Evolutionary conservation across 2,329 filamentous ascomycete genomes (phyloP).

Genomic region (Diaporthe eres): DNA sequence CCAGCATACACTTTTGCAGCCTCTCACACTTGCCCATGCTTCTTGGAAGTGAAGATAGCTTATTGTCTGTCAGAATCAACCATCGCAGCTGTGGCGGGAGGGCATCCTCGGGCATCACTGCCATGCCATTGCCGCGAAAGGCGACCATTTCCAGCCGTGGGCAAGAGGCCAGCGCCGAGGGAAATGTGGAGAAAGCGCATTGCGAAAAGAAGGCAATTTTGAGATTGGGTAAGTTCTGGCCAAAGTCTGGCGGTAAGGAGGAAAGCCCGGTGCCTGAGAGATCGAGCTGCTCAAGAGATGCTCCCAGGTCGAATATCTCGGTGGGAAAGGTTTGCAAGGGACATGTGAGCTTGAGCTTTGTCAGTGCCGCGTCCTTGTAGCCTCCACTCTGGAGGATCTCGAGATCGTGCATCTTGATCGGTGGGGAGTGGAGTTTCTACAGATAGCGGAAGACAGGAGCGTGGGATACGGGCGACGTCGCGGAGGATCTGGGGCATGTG

Average conservation of each 20-base stretch:
- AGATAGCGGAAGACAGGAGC: neutral
- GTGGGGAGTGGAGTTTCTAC: neutral
- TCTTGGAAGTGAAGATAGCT: constrained; percentile 54
- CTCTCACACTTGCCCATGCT: constrained; percentile 59
- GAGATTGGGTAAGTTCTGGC: constrained; percentile 56
- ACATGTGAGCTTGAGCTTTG: constrained; percentile 54
- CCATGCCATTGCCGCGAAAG: constrained; percentile 63
- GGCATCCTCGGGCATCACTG: constrained; percentile 55
- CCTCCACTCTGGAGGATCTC: constrained; percentile 50
- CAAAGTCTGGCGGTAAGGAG: constrained; percentile 56
- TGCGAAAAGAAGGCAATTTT: constrained; percentile 62
- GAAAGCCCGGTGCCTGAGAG: constrained; percentile 62
- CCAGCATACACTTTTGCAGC: constrained; percentile 65
- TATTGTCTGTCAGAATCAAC: constrained; percentile 64
- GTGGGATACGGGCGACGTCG: neutral
- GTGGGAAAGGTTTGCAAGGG: constrained; percentile 54
- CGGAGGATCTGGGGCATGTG: neutral
- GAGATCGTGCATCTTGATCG: constrained; percentile 50
- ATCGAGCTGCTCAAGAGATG: constrained; percentile 61
- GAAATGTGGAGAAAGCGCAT: constrained; percentile 60
- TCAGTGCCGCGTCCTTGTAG: constrained; percentile 48
- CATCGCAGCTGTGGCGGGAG: constrained; percentile 60
- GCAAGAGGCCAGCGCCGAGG: constrained; percentile 57
- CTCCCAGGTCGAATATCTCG: constrained; percentile 57
- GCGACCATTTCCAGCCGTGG: constrained; percentile 63